These are phyloP conservation scores for Aegle marmelos DNA, from an alignment of 345 rosid genomes.

Conservation along the genomic window DNA sequence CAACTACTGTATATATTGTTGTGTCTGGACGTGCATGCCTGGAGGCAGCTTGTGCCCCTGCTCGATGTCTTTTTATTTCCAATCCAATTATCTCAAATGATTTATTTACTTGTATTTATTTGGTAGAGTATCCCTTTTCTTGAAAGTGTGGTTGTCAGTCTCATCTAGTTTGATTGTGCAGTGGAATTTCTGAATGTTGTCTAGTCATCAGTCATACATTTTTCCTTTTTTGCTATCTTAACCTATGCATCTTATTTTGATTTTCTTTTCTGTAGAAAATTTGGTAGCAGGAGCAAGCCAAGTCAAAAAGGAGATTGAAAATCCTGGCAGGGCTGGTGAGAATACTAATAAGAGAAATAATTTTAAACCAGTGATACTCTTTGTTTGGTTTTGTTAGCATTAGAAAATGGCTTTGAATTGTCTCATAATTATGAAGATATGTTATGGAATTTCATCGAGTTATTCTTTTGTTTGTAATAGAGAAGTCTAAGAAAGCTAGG, in stretches of 20 bases:
- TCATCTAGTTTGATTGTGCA: background rate
- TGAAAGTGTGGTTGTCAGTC: background rate
- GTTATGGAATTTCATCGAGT: background rate
- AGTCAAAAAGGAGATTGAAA: background rate
- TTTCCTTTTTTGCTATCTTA: background rate
- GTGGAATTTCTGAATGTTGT: background rate
- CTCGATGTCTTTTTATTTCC: background rate
- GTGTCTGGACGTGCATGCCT: background rate
- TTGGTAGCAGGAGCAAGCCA: constrained; percentile 4
- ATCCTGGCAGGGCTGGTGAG: background rate
- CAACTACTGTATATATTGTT: background rate
- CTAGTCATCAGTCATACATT: background rate
- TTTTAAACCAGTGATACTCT: background rate
- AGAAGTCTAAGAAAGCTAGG: constrained; percentile 34
- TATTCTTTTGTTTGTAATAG: constrained; percentile 18
- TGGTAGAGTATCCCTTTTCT: background rate
- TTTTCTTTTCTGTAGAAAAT: constrained; percentile 7
- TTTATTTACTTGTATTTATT: background rate
- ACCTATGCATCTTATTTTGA: background rate
- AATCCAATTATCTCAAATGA: background rate
- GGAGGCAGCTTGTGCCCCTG: background rate
- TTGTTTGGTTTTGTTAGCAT: background rate
- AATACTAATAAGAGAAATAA: constrained; percentile 3
- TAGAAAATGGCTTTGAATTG: background rate
- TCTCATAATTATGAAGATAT: background rate